Base-by-base conservation (phyloP, 129 eudicot species). In the Centrapalus pauciflorus region DNA sequence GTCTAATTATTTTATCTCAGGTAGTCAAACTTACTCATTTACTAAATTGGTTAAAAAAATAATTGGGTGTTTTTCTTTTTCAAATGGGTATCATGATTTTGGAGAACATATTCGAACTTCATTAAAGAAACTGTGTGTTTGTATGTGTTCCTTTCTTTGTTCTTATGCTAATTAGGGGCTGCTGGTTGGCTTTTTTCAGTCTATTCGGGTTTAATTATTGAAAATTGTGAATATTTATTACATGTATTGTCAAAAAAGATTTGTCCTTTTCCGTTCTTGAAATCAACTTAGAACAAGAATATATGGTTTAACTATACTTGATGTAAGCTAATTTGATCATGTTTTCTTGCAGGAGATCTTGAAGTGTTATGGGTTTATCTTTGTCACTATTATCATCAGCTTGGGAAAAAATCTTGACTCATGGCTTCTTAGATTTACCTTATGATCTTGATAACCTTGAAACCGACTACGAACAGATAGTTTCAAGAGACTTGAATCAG, bases 341-440 rank as follows among this genome's bases (percentile, higher is more conserved):
- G 21, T 32, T 62, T 72, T n/a, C n/a, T 2, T 80, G 68, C 67
- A 65, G 81, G 74, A 13, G 40, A 45, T 56, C 34, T 72, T 50
- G 19, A 57, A 71, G 28, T 77, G 61, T 64, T 38, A 80, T 84
- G 84, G 86, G 86, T 41, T 78, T 82, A 66, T 85, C 87, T 24
- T 69, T 84, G 4, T 88, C 92, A 23, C 49, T 84, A 57, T 67
- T 88, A 26, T 41, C 79, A 64, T 85, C 96, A 70, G 77, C 83
- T 21, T 75, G 79, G 86, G 74, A 80, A 76, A 74, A 63, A 61
- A 79, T 83, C 62, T 64, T 83, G 65, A 78, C 32, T 23, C 79
- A 73, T 38, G 58, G 67, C 19, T 27, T 66, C 50, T 51, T 79
- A 57, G 63, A 45, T 51, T 61, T 73, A 25, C 84, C 76, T 14